These are phyloP conservation scores for Phytophthora megakarya DNA, from an alignment of 352 stramenopile species.

Conservation along the genomic window DNA sequence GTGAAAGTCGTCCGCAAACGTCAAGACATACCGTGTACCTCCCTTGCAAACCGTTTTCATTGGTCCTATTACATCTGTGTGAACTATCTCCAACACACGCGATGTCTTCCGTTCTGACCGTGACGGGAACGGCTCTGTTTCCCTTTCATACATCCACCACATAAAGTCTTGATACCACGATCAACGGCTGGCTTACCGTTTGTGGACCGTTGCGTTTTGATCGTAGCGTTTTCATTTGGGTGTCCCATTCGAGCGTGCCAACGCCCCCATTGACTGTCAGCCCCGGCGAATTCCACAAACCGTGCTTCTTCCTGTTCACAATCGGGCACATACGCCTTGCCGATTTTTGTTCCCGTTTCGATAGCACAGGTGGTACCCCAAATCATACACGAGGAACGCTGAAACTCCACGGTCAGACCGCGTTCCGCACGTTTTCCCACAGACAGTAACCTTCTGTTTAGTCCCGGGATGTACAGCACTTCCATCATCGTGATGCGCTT, in stretches of 20 bases:
- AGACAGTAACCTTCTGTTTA: too few species aligned
- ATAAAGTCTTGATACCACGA: slow-evolving; percentile 7
- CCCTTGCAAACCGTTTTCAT: slow-evolving; percentile 9
- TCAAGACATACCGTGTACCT: too few species aligned
- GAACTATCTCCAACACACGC: slow-evolving; percentile 15
- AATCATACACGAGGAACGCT: too few species aligned
- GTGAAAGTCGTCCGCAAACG: too few species aligned
- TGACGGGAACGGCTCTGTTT: slow-evolving; percentile 17
- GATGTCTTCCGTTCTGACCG: slow-evolving; percentile 11
- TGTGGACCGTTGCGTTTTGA: slow-evolving; percentile 6
- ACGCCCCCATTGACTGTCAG: slow-evolving; percentile 25
- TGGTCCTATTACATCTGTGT: slow-evolving; percentile 21
- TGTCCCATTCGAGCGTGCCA: slow-evolving; percentile 27
- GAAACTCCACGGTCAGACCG: too few species aligned
- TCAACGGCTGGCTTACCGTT: not conserved
- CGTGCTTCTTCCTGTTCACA: slow-evolving; percentile 15
- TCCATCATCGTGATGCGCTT: too few species aligned
- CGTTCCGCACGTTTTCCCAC: too few species aligned
- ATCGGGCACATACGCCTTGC: slow-evolving; percentile 18
- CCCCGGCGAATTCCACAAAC: slow-evolving; percentile 16
- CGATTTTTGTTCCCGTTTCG: slow-evolving; percentile 13
- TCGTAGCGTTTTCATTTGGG: not conserved
- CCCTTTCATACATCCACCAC: slow-evolving; percentile 21
- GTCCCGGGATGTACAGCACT: too few species aligned
- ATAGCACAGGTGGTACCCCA: too few species aligned